Percentiles rank a stretch among this genome's conserved stretches.
These are phyloP conservation scores for Microsporum audouinii DNA, from an alignment of 2,329 filamentous ascomycete genomes.

Conservation along the genomic window DNA sequence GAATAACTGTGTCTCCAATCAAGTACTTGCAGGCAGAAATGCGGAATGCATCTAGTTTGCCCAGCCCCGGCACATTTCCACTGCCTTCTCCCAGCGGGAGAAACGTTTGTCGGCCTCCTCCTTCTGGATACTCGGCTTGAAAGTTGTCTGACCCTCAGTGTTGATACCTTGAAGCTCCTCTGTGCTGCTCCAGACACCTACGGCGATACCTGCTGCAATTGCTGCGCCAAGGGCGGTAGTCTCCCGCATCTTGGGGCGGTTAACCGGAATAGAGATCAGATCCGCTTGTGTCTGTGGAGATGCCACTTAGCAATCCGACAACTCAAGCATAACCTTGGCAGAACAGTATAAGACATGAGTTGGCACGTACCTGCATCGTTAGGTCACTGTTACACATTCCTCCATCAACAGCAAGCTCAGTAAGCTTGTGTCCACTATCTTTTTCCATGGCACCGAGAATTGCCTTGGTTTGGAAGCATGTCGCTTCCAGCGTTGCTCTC, in stretches of 20 bases:
- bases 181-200: slow-evolving; percentile 65
- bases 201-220: slow-evolving; percentile 75
- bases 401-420: slow-evolving; percentile 71
- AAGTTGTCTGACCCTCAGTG: slow-evolving; percentile 55
- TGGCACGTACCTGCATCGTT: slow-evolving; percentile 59
- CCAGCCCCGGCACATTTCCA: slow-evolving; percentile 71
- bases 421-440: slow-evolving; percentile 65
- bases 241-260: slow-evolving; percentile 79
- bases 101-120: slow-evolving; percentile 53
- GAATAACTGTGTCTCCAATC: too few relatives aligned
- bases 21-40: too few relatives aligned
- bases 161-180: slow-evolving; percentile 64
- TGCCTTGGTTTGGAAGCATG: slow-evolving; percentile 84
- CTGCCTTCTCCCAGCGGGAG: slow-evolving; percentile 61
- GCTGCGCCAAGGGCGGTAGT: slow-evolving; percentile 82
- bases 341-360: not conserved
- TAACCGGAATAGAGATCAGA: slow-evolving; percentile 70
- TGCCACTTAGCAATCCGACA: not conserved
- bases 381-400: slow-evolving; percentile 83
- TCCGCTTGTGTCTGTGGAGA: slow-evolving; percentile 61
- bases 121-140: slow-evolving; percentile 53
- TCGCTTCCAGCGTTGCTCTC: slow-evolving; percentile 78
- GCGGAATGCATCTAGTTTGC: slow-evolving; percentile 5
- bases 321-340: not conserved
- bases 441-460: slow-evolving; percentile 86